A percentile compares a stretch with the other conserved stretches of the same genome.
Conservation (phyloP, 1,284 basidiomycete species). For the Melampsora larici-populina region DNA sequence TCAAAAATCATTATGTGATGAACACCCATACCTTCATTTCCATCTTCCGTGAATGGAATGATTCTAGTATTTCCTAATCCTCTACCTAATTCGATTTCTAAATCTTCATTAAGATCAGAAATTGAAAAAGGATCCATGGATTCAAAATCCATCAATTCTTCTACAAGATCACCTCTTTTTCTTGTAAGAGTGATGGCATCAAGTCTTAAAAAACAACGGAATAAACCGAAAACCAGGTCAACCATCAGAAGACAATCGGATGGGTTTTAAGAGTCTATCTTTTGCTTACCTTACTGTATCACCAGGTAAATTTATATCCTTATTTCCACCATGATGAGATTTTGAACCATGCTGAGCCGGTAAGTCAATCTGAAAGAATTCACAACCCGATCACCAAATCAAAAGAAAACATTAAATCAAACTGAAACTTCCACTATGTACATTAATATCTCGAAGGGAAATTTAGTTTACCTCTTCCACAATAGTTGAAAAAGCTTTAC, state of each 20-base stretch:
- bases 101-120: constrained; percentile 10
- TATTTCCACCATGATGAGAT: neutral
- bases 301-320: neutral
- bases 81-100: constrained; percentile 5
- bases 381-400: neutral
- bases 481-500: constrained; percentile 14
- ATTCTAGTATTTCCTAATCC: constrained; percentile 21
- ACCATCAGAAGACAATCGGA: too few species aligned
- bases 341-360: neutral
- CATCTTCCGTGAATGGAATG: neutral
- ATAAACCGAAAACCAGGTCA: neutral
- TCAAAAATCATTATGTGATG: neutral
- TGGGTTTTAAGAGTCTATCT: neutral
- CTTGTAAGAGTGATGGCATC: constrained; percentile 8
- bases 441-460: too few species aligned
- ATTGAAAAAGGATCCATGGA: constrained; percentile 38
- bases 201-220: neutral
- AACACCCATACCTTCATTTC: neutral
- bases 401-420: neutral
- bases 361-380: neutral
- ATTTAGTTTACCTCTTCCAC: constrained; percentile 10
- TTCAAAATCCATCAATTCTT: constrained; percentile 35
- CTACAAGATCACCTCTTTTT: constrained; percentile 10
- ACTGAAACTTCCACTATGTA: neutral
- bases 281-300: neutral